Base-by-base conservation (phyloP, 2,329 filamentous ascomycete species). In the Hypoxylon sp. region DNA sequence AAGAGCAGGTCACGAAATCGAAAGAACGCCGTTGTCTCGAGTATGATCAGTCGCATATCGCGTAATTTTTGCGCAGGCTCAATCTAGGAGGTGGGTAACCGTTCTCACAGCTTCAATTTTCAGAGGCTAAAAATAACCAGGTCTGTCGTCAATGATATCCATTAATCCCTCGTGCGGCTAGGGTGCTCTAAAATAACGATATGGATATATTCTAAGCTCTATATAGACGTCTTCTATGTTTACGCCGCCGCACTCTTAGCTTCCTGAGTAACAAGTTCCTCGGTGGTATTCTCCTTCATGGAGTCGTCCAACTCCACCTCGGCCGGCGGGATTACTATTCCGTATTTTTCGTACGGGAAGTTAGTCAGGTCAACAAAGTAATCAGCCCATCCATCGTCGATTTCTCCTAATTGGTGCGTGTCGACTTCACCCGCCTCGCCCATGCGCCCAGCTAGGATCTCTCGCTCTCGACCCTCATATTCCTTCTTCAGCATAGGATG, bases 391-490 rank as follows among this genome's bases (percentile, higher is more conserved):
- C 88, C 89, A 71, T 91, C 89, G 54, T 81, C 84, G 11, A 85
- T 58, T 76, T 89, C 84, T 0, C 89, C 89, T 1, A 89, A 76
- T 78, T 88, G 84, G 71, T 89, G 85, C 68, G 83, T 74, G 60
- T 88, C 86, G 3, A 86, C 82, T 2, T 81, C 81, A 11, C 85
- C 86, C 0, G 86, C 91, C 81, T 92, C 89, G 0, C 92, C 92
- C 25, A 91, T 94, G 73, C 89, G 82, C 0, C 95, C 96, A 0
- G 96, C 95, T 22, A 99, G 82, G 2, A 99, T 93, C 78, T 94
- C 89, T 10, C 86, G 86, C 82, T 97, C 94, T 48, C 91, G 86
- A 1, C 92, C 94, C 44, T 85, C 83, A 75, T 93, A 97, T 79
- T 95, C 92, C 58, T 88, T 84, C 81, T 92, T 85, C 58, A 99